Evolutionary conservation across 2,329 filamentous ascomycete genomes (phyloP).

Genomic region (Trichothecium sympodiale): DNA sequence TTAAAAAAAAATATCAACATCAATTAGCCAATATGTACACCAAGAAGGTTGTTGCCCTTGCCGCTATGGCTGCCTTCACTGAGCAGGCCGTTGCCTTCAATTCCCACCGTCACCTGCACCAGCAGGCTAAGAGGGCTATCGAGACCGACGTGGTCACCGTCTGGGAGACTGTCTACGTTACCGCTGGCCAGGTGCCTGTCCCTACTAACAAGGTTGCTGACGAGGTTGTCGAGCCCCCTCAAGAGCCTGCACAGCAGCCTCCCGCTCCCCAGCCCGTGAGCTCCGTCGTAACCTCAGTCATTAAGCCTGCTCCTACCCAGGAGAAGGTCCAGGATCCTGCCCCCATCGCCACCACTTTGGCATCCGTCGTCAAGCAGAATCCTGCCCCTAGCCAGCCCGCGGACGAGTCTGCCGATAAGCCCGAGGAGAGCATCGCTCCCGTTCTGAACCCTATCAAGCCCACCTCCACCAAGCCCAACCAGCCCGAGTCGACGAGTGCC

Average conservation of each 20-base stretch:
- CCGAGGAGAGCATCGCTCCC: too few relatives aligned
- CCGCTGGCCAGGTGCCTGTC: constrained; percentile 15
- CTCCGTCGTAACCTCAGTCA: constrained; percentile 14
- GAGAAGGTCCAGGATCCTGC: constrained; percentile 3
- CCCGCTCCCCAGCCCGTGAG: constrained; percentile 2
- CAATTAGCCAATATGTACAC: constrained; percentile 23
- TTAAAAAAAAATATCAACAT: not conserved
- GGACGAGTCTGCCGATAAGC: too few relatives aligned
- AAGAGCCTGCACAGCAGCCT: constrained; percentile 3
- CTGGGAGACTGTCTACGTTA: constrained; percentile 25
- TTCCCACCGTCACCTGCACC: constrained; percentile 30
- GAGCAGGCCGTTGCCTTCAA: constrained; percentile 31
- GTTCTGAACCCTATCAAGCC: not conserved
- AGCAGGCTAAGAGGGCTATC: constrained; percentile 18
- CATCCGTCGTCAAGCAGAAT: too few relatives aligned
- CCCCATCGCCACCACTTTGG: constrained; percentile 4
- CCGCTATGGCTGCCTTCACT: constrained; percentile 30
- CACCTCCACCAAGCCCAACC: not conserved
- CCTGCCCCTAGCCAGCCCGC: too few relatives aligned
- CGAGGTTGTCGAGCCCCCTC: constrained; percentile 6
- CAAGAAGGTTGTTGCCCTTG: constrained; percentile 30
- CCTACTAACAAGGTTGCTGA: constrained; percentile 13
- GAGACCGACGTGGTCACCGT: constrained; percentile 19
- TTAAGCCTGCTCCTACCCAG: constrained; percentile 11
- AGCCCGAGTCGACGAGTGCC: constrained; percentile 4